phyloP scores from a whole-genome alignment of 176 grass and related monocot genomes.

The Echinochloa phyllopogon region DNA sequence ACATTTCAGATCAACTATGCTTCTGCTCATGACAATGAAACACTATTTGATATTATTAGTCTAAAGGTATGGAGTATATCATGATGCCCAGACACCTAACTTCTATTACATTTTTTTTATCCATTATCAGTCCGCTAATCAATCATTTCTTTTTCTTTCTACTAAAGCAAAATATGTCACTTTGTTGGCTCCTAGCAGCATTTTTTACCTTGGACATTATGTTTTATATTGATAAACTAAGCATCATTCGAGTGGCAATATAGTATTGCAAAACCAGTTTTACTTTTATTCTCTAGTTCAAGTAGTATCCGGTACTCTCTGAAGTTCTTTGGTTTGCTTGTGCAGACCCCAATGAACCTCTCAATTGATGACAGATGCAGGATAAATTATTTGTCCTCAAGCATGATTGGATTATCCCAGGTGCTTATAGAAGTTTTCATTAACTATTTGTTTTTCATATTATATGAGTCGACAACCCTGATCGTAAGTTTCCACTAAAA shows the following conservation, averaged over 20 bases:
- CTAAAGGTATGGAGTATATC: slow-evolving; percentile 65
- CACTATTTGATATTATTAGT: slow-evolving; percentile 92
- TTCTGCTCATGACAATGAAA: slow-evolving; percentile 98
- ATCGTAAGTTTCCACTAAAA: not conserved
- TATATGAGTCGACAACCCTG: not conserved
- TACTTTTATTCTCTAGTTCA: slow-evolving; percentile 10
- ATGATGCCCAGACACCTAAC: not conserved
- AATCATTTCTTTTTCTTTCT: slow-evolving; percentile 25
- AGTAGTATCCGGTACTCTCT: slow-evolving; percentile 7
- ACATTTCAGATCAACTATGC: slow-evolving; percentile 86
- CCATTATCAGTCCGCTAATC: not conserved
- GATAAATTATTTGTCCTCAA: slow-evolving; percentile 82
- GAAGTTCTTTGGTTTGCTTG: slow-evolving; percentile 37
- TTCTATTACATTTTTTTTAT: not conserved
- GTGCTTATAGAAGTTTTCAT: slow-evolving; percentile 30
- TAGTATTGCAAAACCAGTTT: not conserved
- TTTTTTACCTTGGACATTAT: not conserved
- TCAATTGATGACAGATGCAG: slow-evolving; percentile 79
- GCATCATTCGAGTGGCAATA: slow-evolving; percentile 1
- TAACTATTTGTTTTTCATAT: not conserved
- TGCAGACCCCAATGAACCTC: slow-evolving; percentile 68
- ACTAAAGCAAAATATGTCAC: not conserved
- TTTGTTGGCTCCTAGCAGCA: not conserved
- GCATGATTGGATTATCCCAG: slow-evolving; percentile 76
- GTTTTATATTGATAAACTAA: slow-evolving; percentile 15